phyloP scores from a whole-genome alignment of 257 asterid genomes.

The Nyctanthes arbortristis region DNA sequence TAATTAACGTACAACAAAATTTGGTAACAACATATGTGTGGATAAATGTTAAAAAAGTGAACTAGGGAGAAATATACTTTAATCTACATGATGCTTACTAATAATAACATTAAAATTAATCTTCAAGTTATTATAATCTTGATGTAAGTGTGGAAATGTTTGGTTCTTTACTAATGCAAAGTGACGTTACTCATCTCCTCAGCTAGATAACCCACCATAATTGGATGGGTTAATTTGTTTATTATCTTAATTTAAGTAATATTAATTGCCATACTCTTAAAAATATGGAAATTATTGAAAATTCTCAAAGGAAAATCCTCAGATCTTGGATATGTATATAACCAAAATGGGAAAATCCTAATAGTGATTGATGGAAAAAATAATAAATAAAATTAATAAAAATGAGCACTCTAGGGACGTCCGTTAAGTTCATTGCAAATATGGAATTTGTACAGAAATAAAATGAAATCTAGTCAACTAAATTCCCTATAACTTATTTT shows the following conservation, averaged over 20 bases:
- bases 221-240: slow-evolving; percentile 22
- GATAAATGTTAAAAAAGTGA: no score
- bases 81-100: no score
- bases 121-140: slow-evolving; percentile 17
- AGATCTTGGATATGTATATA: no score
- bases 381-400: neutral
- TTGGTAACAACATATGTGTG: no score
- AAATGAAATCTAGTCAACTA: no score
- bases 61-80: no score
- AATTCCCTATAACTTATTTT: no score
- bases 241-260: neutral
- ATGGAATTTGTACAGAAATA: no score
- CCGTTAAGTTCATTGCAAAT: no score
- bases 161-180: slow-evolving; percentile 62
- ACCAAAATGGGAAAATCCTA: slow-evolving; percentile 11
- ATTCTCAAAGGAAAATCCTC: neutral
- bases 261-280: neutral
- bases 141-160: slow-evolving; percentile 66
- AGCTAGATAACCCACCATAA: slow-evolving; percentile 18
- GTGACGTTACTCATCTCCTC: slow-evolving; percentile 50
- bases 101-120: neutral
- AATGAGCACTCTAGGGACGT: neutral
- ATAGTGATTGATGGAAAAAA: slow-evolving; percentile 29
- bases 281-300: neutral
- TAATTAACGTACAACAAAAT: no score